These are phyloP conservation scores for Xylariaceae sp. DNA, from an alignment of 2,329 filamentous ascomycete genomes.

Conservation along the genomic window DNA sequence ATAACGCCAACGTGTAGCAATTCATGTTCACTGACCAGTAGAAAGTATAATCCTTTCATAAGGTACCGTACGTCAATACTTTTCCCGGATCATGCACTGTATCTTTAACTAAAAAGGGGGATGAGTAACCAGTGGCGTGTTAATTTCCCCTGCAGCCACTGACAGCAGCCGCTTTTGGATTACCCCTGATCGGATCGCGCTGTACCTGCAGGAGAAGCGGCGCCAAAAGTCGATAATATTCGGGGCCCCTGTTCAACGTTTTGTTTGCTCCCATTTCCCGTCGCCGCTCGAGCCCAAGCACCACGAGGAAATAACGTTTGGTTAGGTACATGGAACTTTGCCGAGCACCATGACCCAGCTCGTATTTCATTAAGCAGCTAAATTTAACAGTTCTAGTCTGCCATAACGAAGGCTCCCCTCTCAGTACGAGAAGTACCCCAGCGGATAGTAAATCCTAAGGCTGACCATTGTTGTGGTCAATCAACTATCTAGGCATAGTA, in stretches of 20 bases:
- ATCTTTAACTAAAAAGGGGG: slow-evolving; percentile 1
- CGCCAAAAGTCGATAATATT: slow-evolving; percentile 8
- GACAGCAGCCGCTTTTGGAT: slow-evolving; percentile 5
- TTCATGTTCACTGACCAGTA: no score
- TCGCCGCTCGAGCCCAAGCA: neutral
- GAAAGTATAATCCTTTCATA: neutral
- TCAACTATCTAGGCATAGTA: no score
- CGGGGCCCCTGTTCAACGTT: slow-evolving; percentile 5
- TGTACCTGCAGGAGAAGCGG: slow-evolving; percentile 26
- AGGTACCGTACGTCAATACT: neutral
- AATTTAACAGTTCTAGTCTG: no score
- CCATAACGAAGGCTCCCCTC: no score
- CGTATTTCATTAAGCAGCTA: no score
- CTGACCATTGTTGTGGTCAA: neutral
- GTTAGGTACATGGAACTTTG: no score
- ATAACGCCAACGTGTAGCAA: no score
- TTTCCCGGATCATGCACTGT: neutral
- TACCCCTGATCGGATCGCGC: slow-evolving; percentile 22
- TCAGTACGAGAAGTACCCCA: no score
- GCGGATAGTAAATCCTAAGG: no score
- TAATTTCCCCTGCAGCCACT: slow-evolving; percentile 23
- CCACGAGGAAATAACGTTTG: no score
- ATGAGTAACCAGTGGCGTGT: slow-evolving; percentile 4
- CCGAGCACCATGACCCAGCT: neutral
- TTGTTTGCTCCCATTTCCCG: neutral